Base-by-base conservation (phyloP, 1,284 basidiomycete genomes). In the Fereydounia khargensis region DNA sequence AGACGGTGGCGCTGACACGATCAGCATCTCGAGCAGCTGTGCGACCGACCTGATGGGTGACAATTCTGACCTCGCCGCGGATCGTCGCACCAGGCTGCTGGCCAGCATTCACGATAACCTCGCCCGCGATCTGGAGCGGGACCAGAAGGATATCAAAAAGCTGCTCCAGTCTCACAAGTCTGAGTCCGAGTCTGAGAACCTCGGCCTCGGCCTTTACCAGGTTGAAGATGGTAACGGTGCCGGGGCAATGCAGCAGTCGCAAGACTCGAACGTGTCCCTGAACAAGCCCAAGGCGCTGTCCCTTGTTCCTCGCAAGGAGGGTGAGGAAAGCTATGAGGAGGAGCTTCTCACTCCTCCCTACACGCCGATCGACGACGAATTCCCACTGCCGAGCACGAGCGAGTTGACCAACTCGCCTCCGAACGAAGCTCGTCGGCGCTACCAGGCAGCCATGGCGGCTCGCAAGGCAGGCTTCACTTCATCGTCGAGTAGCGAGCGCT, bases 1-100 rank as follows among this genome's bases (percentile, higher is more conserved):
- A 4, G 33, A 8, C 33, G 16, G 33, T 14, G 33, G 28, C 4
- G 39, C 39, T 11, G 39, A 40, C 7, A 64, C 60, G 13, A 52
- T 64, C 39, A 64, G 60, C 40, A 47, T 55, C 20, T 46, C 50
- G 37, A 64, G 56, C 57, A 62, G 56, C 47, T 55, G 51, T 49
- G 44, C 39, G 44, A 55, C 60, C 8, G 60, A 64, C 42, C 28
- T 49, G 34, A 39, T 59, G 39, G 46, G 60, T n/a, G 60, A 59
- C 13, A 53, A 57, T 22, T 35, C 53, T 30, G 58, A 53, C 13
- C 24, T 38, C 4, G 53, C 60, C 3, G 60, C 56, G 7, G 49
- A 56, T 19, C 51, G 60, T 20, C 42, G 60, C 3, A 36, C 56
- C 24, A 59, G 49, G 42, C 47, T 64, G 10, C 51, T 64, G 4